phyloP scores from a whole-genome alignment of 768 basidiomycete genomes.

The Chiua virens region DNA sequence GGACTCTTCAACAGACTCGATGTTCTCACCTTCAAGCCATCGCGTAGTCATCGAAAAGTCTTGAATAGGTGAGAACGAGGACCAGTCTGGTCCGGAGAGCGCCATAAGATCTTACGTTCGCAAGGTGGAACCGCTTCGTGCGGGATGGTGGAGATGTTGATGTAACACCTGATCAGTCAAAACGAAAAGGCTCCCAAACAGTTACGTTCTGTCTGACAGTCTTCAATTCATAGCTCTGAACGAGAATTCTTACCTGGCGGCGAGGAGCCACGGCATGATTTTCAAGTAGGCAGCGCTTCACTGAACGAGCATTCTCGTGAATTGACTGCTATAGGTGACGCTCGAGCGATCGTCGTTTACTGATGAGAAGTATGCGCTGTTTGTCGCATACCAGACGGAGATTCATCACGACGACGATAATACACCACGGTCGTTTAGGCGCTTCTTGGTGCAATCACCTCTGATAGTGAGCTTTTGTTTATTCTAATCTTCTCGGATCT shows the following conservation, averaged over 20 bases:
- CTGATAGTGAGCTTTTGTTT: slow-evolving; percentile 51
- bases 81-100: neutral
- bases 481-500: neutral
- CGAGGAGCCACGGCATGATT: slow-evolving; percentile 46
- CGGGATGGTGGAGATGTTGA: slow-evolving; percentile 41
- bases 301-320: neutral
- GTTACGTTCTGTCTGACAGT: slow-evolving; percentile 40
- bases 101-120: neutral
- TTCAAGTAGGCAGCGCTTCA: slow-evolving; percentile 47
- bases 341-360: slow-evolving; percentile 78
- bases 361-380: slow-evolving; percentile 80
- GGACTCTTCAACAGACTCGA: slow-evolving; percentile 52
- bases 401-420: slow-evolving; percentile 72
- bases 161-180: slow-evolving; percentile 6
- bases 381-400: slow-evolving; percentile 68
- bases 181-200: slow-evolving; percentile 9
- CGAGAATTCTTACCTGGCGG: slow-evolving; percentile 27
- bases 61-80: slow-evolving; percentile 56
- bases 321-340: slow-evolving; percentile 48
- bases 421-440: slow-evolving; percentile 51
- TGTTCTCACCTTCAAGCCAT: slow-evolving; percentile 61
- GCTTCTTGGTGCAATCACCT: slow-evolving; percentile 81
- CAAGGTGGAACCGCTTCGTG: slow-evolving; percentile 75
- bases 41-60: slow-evolving; percentile 73
- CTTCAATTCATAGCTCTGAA: slow-evolving; percentile 61